Evolutionary conservation across 306 rosid genomes (phyloP).

Genomic region (Vachellia pachyceras): DNA sequence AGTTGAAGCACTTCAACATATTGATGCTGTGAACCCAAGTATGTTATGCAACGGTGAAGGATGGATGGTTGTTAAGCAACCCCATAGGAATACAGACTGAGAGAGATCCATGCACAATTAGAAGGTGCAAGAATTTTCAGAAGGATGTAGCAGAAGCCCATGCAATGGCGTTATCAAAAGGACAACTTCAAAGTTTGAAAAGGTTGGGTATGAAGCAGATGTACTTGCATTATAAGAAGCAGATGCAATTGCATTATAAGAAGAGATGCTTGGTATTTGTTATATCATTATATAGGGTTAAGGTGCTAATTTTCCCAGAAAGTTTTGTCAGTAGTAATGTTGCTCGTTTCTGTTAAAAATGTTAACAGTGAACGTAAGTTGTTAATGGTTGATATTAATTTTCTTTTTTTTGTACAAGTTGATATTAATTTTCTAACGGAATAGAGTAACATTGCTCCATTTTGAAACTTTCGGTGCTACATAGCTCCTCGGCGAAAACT

Average conservation of each 20-base stretch:
- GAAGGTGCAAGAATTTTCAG: conserved; percentile 78
- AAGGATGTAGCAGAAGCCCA: conserved; percentile 68
- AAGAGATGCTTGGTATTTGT: not conserved
- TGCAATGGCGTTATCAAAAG: conserved; percentile 7
- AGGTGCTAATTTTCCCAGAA: too few relatives aligned
- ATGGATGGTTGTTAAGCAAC: conserved; percentile 79
- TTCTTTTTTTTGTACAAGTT: too few relatives aligned
- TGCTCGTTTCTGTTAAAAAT: too few relatives aligned
- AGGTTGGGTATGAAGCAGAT: not conserved
- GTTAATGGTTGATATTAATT: too few relatives aligned
- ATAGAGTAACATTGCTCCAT: too few relatives aligned
- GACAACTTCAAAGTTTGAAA: too few relatives aligned
- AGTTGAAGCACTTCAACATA: conserved; percentile 53
- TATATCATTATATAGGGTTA: not conserved
- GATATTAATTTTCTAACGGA: too few relatives aligned
- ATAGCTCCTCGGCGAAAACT: too few relatives aligned
- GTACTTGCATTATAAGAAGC: too few relatives aligned
- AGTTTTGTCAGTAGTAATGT: too few relatives aligned
- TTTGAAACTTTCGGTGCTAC: too few relatives aligned
- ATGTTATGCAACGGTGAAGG: conserved; percentile 67
- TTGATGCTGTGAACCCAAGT: conserved; percentile 46
- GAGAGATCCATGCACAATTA: conserved; percentile 85
- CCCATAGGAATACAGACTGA: conserved; percentile 89
- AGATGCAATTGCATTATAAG: not conserved
- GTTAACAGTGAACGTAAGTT: too few relatives aligned